Evolutionary conservation across 106 monocot genomes (phyloP), one percentile per base, ranked within the genome.

Genomic region (Xerophyta viscosa): DNA sequence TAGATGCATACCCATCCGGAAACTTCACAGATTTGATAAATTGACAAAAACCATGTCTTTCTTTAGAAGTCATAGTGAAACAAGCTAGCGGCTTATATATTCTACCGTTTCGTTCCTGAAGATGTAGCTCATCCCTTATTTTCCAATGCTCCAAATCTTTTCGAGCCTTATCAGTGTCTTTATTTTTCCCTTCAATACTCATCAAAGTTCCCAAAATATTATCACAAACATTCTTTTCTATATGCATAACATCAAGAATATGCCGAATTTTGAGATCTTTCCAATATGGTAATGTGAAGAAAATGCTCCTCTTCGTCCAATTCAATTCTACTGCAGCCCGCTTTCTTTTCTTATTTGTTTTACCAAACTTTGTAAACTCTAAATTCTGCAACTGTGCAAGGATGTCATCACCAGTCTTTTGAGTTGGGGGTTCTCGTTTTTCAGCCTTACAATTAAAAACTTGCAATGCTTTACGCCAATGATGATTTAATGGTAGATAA

Each of bases 241-340:
- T 60, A 27, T 68, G 52, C 60, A 52, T 44, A 1, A 68, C 60
- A 68, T 60, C 60, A 17, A 60, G 21, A 60, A 59, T 68, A 41
- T 67, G 67, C 0, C 20, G 18, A 3, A 67, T 1, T 28, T 41
- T 15, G 8, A 54, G 20, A 15, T 29, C 30, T 20, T 31, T 15
- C 65, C 10, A 64, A 43, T 52, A 64, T 10, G 63, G 41, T 0
- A 64, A 41, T 39, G n/a, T 41, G 9, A 0, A 41, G 27, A 54
- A 47, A 18, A 46, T 31, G 36, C 46, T 57, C 27, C 14, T 66
- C 33, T 48, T 46, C 0, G 5, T 55, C 47, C 46, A 57, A 48
- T 56, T 47, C 17, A 11, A 12, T 22, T 21, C 3, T 24, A 6
- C 22, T 22, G 13, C 49, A 22, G 5, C 3, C 4, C 24, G 49